phyloP scores from a whole-genome alignment of 208 protist genomes.

The Tritrichomonas foetus region DNA sequence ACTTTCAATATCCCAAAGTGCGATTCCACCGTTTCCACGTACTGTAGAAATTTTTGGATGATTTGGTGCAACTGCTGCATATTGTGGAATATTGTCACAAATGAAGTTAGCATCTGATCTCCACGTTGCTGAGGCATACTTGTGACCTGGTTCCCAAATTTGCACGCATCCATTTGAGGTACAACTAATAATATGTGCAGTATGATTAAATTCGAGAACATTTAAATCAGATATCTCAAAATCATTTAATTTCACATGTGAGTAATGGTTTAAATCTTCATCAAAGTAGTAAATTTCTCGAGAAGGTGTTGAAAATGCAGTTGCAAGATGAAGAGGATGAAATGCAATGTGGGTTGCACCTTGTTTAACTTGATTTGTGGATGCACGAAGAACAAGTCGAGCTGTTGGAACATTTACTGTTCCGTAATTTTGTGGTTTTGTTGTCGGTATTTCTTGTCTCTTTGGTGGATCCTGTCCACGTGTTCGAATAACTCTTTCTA shows the following conservation, averaged over 20 bases:
- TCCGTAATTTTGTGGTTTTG: neutral
- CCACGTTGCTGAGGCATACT: neutral
- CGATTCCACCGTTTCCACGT: neutral
- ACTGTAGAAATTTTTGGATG: neutral
- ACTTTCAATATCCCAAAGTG: neutral
- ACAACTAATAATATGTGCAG: neutral
- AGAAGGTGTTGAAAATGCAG: neutral
- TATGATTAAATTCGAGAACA: neutral
- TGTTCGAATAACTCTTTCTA: neutral
- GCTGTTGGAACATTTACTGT: neutral
- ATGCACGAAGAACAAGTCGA: neutral
- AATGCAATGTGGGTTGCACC: neutral
- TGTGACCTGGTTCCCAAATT: neutral
- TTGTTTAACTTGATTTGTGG: neutral
- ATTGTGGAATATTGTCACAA: neutral
- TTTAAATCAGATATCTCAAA: neutral
- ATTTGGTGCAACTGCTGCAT: neutral
- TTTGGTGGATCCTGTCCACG: neutral
- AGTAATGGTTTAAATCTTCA: neutral
- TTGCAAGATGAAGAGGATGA: neutral
- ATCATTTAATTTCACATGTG: neutral
- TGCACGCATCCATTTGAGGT: neutral
- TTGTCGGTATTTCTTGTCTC: neutral
- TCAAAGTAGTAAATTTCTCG: neutral
- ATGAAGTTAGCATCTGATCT: neutral